Evolutionary conservation across 495 filamentous ascomycete genomes (phyloP).

Genomic region (Penicillium canescens): DNA sequence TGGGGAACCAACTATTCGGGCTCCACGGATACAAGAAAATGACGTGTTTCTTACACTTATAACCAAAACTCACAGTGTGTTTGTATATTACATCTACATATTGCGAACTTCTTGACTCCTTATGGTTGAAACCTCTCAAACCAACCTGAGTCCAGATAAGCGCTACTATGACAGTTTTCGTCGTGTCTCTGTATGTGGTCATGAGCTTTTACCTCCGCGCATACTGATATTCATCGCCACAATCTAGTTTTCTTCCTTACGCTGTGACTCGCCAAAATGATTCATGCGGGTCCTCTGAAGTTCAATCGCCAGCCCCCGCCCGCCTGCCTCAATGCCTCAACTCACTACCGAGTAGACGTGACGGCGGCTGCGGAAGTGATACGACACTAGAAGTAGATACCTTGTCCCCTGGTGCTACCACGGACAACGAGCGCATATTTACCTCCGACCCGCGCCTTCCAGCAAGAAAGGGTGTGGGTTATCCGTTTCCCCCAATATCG

Average conservation of each 20-base stretch:
- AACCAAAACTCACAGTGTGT: too few species aligned
- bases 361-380: too few species aligned
- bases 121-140: too few species aligned
- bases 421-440: slow-evolving; percentile 64
- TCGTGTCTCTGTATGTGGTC: slow-evolving; percentile 72
- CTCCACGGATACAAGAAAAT: too few species aligned
- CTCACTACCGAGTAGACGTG: background rate
- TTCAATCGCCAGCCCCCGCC: slow-evolving; percentile 32
- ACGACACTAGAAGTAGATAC: slow-evolving; percentile 8
- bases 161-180: slow-evolving; percentile 72
- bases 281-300: background rate
- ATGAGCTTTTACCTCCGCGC: background rate
- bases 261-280: slow-evolving; percentile 72
- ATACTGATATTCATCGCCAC: background rate
- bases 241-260: slow-evolving; percentile 78
- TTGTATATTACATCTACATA: too few species aligned
- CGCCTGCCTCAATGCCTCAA: slow-evolving; percentile 23
- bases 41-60: too few species aligned
- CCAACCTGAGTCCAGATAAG: too few species aligned
- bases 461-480: slow-evolving; percentile 21
- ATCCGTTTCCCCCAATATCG: slow-evolving; percentile 32
- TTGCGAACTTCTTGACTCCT: too few species aligned
- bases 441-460: slow-evolving; percentile 31
- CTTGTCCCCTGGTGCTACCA: slow-evolving; percentile 59
- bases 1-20: too few species aligned